Percentiles rank a stretch among this genome's conserved stretches.
phyloP scores from a whole-genome alignment of 345 rosid species.

The Linum tenue region DNA sequence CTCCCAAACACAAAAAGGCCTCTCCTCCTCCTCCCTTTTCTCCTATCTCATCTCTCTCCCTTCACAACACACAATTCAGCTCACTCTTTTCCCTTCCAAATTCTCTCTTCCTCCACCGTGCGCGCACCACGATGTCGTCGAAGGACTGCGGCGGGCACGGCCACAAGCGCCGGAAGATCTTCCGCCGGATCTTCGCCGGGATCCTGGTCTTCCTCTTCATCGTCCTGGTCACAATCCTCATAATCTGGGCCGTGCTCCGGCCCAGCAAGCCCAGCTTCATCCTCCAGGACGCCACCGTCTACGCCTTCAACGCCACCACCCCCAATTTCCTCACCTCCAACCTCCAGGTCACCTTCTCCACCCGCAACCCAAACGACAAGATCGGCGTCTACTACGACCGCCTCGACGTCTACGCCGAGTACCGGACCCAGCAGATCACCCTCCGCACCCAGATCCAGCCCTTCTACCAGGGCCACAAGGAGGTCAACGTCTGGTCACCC shows the following conservation, averaged over 20 bases:
- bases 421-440: conserved; percentile 73
- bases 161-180: conserved; percentile 13
- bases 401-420: conserved; percentile 59
- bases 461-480: conserved; percentile 55
- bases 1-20: too few relatives aligned
- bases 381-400: conserved; percentile 83
- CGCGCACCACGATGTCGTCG: conserved; percentile 32
- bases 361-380: conserved; percentile 69
- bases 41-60: too few relatives aligned
- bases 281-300: conserved; percentile 90
- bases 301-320: conserved; percentile 61
- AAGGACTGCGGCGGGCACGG: conserved; percentile 43
- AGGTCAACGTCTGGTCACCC: conserved; percentile 73
- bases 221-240: conserved; percentile 44
- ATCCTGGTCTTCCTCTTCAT: conserved; percentile 48
- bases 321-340: conserved; percentile 67
- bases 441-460: conserved; percentile 42
- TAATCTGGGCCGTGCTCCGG: conserved; percentile 78
- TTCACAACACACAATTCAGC: neutral
- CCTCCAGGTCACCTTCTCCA: conserved; percentile 67
- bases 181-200: conserved; percentile 29
- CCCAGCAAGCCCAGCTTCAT: conserved; percentile 73
- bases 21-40: too few relatives aligned
- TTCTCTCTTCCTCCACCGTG: conserved; percentile 2
- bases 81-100: neutral